A percentile compares a stretch with the other conserved stretches of the same genome.
phyloP scores from a whole-genome alignment of 2,329 filamentous ascomycete species.

The Onygenales sp. region DNA sequence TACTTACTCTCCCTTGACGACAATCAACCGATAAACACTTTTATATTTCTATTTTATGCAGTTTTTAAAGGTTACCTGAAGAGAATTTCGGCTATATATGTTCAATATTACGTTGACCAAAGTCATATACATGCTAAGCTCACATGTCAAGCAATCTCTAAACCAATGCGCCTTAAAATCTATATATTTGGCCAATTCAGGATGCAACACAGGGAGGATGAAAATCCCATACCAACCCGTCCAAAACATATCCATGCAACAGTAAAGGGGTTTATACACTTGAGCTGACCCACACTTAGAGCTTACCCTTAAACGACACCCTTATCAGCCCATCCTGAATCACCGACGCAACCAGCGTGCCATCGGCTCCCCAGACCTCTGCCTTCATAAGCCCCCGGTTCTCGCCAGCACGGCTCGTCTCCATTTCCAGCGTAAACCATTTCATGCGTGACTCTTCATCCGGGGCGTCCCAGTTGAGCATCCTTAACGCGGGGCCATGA shows the following conservation, averaged over 20 bases:
- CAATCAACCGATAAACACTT: neutral
- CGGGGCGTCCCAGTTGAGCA: conserved; percentile 27
- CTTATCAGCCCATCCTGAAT: conserved; percentile 33
- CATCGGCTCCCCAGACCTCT: conserved; percentile 35
- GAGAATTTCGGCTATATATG: too few species aligned
- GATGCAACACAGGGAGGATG: too few species aligned
- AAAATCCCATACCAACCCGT: too few species aligned
- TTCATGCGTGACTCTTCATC: conserved; percentile 19
- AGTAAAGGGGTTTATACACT: neutral
- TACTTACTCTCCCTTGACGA: neutral
- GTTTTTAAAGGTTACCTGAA: too few species aligned
- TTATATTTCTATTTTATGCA: too few species aligned
- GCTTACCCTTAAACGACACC: neutral
- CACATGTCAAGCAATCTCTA: too few species aligned
- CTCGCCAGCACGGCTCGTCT: conserved; percentile 34
- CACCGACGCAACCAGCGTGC: conserved; percentile 37
- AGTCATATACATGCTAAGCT: too few species aligned
- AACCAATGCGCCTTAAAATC: too few species aligned
- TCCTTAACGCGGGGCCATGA: conserved; percentile 28
- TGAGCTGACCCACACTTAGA: neutral
- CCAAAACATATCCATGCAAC: too few species aligned
- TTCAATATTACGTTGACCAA: too few species aligned
- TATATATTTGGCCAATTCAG: too few species aligned
- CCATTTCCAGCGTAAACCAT: conserved; percentile 43
- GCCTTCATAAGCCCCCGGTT: conserved; percentile 41